Evolutionary conservation across 768 basidiomycete species (phyloP), one percentile per base, ranked within the genome.

Genomic region (Xanthoconium purpureum): DNA sequence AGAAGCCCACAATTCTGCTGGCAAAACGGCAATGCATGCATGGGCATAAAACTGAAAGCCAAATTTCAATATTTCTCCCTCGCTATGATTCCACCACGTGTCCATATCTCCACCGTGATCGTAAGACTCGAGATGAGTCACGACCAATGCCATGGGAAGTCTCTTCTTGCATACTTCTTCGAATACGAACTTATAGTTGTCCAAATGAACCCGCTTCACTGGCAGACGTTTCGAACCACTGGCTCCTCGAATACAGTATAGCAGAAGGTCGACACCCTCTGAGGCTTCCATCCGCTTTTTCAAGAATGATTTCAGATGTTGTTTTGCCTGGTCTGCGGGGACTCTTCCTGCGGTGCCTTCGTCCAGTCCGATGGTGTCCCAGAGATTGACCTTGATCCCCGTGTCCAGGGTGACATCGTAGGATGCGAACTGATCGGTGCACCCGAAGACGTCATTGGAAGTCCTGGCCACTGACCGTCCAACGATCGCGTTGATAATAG

Each of bases 311-410:
- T 66, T 59, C 51, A 73, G 42, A 43, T 37, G 8, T 17, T 54
- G 50, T 18, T 51, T 63, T 30, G 71, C 64, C 45, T 54, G 45
- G 12, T 53, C 48, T 5, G 58, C 57, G 8, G 58, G 56, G 17
- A 60, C 54, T 17, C 24, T 58, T 14, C 71, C 66, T 15, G 49
- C 40, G 15, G 65, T 59, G 50, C 48, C 73, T 47, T 73, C 73
- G 28, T 71, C 65, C 32, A 76, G 63, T 13, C 74, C 75, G 1
- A 66, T 64, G 20, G 73, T 75, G 48, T 75, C 75, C 67, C 73
- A 69, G 28, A 75, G 39, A 14, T 63, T 59, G 58, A 66, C 55
- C 17, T 40, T 36, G 47, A 66, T 51, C 3, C 35, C 49, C 28
- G 67, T 52, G 9, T 56, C 53, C 48, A 67, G 61, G 3, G 52